Conservation (phyloP, 164 flowering plant species). For the Vitis rupestris region DNA sequence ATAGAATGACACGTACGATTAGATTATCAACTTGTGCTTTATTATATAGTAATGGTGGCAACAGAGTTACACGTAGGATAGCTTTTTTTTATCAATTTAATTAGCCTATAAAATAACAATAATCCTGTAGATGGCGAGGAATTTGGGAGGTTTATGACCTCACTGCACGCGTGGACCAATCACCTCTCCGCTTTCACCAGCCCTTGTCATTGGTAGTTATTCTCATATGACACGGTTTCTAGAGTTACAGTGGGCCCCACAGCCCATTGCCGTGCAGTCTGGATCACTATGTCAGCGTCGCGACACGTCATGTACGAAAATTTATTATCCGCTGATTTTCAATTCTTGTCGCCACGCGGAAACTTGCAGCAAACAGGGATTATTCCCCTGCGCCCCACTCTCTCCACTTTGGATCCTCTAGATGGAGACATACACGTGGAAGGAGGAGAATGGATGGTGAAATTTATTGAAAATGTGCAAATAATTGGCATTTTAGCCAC, state of each 20-base stretch:
- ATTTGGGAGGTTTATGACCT: background rate
- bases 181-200: background rate
- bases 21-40: too few relatives aligned
- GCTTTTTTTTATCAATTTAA: too few relatives aligned
- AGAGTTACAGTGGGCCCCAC: conserved; percentile 6
- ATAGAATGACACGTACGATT: too few relatives aligned
- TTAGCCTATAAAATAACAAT: too few relatives aligned
- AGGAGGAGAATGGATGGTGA: too few relatives aligned
- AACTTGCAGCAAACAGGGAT: too few relatives aligned
- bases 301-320: conserved; percentile 19
- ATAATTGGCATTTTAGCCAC: too few relatives aligned
- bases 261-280: background rate
- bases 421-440: too few relatives aligned
- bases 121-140: conserved; percentile 4
- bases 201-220: background rate
- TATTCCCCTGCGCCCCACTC: too few relatives aligned
- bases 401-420: too few relatives aligned
- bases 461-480: too few relatives aligned
- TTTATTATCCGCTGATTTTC: background rate
- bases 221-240: conserved; percentile 1
- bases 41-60: too few relatives aligned
- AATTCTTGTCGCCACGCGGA: conserved; percentile 14
- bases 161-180: conserved; percentile 11
- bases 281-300: conserved; percentile 8
- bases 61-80: conserved; percentile 9